A percentile compares a stretch with the other conserved stretches of the same genome.
Evolutionary conservation across 2,329 filamentous ascomycete genomes (phyloP).

Genomic region (Didymella segeticola): DNA sequence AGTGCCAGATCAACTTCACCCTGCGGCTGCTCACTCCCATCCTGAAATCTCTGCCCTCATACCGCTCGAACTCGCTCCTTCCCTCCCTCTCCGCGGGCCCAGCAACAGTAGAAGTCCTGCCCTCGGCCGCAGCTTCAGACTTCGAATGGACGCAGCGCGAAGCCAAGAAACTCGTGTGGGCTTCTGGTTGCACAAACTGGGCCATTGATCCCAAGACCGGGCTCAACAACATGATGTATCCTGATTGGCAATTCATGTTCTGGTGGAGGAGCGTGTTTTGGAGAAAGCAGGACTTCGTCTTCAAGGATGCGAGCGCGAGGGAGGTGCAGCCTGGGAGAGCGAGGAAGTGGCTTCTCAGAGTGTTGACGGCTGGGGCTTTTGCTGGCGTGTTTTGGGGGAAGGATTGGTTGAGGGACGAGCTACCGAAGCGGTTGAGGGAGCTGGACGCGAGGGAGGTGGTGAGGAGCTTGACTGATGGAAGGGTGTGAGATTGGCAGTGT

Average conservation of each 20-base stretch:
- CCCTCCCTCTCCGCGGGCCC: constrained; percentile 25
- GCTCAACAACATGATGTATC: constrained; percentile 61
- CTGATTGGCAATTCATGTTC: constrained; percentile 59
- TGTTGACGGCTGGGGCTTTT: constrained; percentile 14
- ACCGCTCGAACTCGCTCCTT: constrained; percentile 31
- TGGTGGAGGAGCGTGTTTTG: constrained; percentile 59
- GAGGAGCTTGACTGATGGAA: constrained; percentile 7
- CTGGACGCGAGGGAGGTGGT: constrained; percentile 13
- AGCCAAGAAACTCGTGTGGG: constrained; percentile 56
- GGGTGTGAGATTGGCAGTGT: background rate
- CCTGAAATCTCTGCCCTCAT: constrained; percentile 41
- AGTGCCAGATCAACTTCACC: constrained; percentile 60
- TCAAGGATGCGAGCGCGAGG: constrained; percentile 30
- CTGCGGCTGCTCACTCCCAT: constrained; percentile 54
- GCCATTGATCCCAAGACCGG: constrained; percentile 56
- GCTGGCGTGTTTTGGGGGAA: constrained; percentile 23
- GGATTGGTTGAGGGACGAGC: constrained; percentile 24
- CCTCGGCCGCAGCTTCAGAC: constrained; percentile 46
- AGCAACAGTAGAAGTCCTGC: constrained; percentile 47
- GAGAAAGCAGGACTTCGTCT: constrained; percentile 49
- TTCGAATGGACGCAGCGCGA: constrained; percentile 51
- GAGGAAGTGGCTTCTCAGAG: constrained; percentile 17
- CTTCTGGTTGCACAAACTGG: constrained; percentile 60
- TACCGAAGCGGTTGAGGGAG: constrained; percentile 17
- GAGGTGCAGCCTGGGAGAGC: constrained; percentile 24